Percentiles rank a stretch among this genome's conserved stretches.
phyloP scores from a whole-genome alignment of 176 grass and related monocot species.

The Paspalum notatum region DNA sequence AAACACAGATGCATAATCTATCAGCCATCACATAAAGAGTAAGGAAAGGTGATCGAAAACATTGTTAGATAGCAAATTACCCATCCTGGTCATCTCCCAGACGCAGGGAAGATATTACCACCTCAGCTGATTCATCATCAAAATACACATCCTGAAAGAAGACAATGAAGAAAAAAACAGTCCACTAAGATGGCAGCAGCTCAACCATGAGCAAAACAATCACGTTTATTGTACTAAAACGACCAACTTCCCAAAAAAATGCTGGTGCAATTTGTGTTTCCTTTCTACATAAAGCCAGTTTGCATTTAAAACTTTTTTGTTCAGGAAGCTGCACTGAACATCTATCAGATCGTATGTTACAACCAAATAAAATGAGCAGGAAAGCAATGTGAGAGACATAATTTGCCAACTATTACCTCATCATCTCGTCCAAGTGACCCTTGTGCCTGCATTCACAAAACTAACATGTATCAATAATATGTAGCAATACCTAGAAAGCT shows the following conservation, averaged over 20 bases:
- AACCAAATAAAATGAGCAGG: constrained; percentile 26
- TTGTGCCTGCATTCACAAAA: constrained; percentile 78
- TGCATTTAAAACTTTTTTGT: background rate
- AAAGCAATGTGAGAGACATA: constrained; percentile 28
- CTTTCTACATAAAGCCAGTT: background rate
- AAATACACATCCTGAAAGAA: constrained; percentile 92
- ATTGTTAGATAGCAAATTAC: constrained; percentile 52
- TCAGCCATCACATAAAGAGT: constrained; percentile 20
- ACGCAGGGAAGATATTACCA: constrained; percentile 87
- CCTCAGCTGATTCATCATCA: constrained; percentile 94
- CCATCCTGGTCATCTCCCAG: constrained; percentile 87
- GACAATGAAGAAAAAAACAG: constrained; percentile 2
- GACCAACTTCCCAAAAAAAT: background rate
- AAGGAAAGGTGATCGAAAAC: background rate
- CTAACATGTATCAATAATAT: constrained; percentile 28
- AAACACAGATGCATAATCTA: constrained; percentile 33
- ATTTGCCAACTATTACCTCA: constrained; percentile 63
- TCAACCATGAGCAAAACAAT: constrained; percentile 8
- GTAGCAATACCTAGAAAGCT: constrained; percentile 1
- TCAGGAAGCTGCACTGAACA: background rate
- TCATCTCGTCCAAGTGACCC: constrained; percentile 93
- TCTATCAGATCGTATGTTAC: constrained; percentile 6
- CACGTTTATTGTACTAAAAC: constrained; percentile 17
- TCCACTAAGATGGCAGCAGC: constrained; percentile 18
- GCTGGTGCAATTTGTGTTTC: background rate